Base-by-base conservation (phyloP, 1,284 basidiomycete genomes). In the Heterobasidion occidentale region DNA sequence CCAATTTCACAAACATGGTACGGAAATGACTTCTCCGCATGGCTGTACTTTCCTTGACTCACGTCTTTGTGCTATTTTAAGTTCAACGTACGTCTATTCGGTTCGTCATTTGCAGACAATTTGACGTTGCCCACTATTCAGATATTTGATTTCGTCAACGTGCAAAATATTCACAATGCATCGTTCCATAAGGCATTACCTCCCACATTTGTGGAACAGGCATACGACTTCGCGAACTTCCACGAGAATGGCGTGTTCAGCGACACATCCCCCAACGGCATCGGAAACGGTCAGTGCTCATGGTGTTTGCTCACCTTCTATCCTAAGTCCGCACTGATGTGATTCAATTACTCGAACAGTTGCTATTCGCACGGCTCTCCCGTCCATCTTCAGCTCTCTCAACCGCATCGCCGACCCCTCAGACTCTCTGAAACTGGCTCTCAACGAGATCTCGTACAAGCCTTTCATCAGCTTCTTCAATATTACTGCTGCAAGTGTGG, bases 121-220 rank as follows among this genome's bases (percentile, higher is more conserved):
- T 42, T 42, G 38, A 42, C 38, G 12, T n/a, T 42, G 27, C 5
- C 5, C 4, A 27, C 4, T 27, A 27, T 6, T 2, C 20, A 76
- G 71, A 70, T 82, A 27, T 83, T 77, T 56, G 79, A 78, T 59
- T 74, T 69, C 57, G 68, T 82, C 35, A 81, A 80, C 60, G 78
- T 83, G 15, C 69, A 80, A 54, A 71, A 68, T 53, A 77, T 76
- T 38, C 79, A 83, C 63, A 77, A 81, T 61, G 68, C 65, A 27
- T 70, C 71, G 0, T 80, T 75, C 59, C 64, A 67, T 48, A 50
- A 64, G 0, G 59, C 57, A 1, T 66, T 73, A 35, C 69, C 71
- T 1, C 58, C 68, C 19, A 70, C 69, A 4, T 67, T 71, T 46
- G 61, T 71, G 51, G 59, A 63, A 19, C 76, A 74, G 61, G 74